Evolutionary conservation across 2,329 filamentous ascomycete species (phyloP).

Genomic region (Diaporthe humulicola): DNA sequence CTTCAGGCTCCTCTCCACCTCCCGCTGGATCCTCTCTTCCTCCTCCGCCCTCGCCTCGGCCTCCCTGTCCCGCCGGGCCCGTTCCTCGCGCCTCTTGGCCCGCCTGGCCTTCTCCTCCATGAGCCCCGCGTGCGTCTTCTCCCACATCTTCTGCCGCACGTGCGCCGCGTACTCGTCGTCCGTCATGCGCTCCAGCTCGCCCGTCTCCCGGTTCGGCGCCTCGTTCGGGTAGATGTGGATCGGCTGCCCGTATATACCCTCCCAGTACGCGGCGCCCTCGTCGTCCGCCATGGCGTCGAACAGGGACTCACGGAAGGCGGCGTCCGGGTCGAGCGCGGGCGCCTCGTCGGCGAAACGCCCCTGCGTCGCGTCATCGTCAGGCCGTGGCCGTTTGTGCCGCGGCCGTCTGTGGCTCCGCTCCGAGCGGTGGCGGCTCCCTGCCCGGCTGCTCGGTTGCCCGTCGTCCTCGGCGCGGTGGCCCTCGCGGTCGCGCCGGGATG

Average conservation of each 20-base stretch:
- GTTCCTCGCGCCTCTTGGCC: constrained; percentile 70
- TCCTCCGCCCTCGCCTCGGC: constrained; percentile 53
- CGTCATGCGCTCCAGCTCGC: constrained; percentile 83
- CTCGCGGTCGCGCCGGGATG: constrained; percentile 17
- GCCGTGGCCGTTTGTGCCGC: constrained; percentile 36
- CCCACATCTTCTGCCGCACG: constrained; percentile 93
- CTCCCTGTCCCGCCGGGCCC: constrained; percentile 65
- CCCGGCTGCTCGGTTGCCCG: constrained; percentile 44
- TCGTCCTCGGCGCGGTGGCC: constrained; percentile 39
- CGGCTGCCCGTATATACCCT: constrained; percentile 95
- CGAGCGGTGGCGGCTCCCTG: constrained; percentile 45
- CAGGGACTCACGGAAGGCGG: constrained; percentile 90
- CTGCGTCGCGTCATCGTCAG: neutral
- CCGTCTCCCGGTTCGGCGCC: constrained; percentile 55
- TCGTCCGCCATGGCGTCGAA: constrained; percentile 98
- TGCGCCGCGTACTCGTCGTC: constrained; percentile 93
- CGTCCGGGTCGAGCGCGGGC: constrained; percentile 70
- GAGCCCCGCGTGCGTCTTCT: constrained; percentile 88
- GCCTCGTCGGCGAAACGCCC: neutral
- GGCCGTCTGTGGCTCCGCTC: constrained; percentile 48
- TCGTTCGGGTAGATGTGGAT: constrained; percentile 81
- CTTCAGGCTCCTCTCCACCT: constrained; percentile 78
- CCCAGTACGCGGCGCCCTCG: constrained; percentile 95
- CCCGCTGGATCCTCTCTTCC: constrained; percentile 64
- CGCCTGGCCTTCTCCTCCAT: constrained; percentile 77